Evolutionary conservation across 306 rosid species (phyloP).

Genomic region (Sicyos baderoa): DNA sequence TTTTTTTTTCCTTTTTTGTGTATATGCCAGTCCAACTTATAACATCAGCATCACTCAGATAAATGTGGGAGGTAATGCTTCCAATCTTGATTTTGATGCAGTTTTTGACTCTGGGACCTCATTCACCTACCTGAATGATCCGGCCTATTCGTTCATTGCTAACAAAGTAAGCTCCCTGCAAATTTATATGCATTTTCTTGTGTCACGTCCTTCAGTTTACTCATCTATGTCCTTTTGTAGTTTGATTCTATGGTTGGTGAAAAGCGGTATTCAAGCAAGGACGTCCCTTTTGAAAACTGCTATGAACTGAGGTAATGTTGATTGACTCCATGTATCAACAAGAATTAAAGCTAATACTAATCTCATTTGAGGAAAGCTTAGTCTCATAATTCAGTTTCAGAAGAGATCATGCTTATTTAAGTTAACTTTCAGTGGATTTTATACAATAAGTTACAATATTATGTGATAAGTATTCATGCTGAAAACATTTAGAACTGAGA

Average conservation of each 20-base stretch:
- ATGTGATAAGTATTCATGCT: not conserved
- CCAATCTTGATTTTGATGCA: slow-evolving; percentile 51
- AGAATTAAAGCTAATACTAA: not conserved
- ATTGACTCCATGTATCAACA: not conserved
- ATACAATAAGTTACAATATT: not conserved
- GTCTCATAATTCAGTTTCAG: not conserved
- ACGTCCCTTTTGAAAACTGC: slow-evolving; percentile 72
- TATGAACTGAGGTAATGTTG: slow-evolving; percentile 46
- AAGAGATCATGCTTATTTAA: not conserved
- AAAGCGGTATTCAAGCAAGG: slow-evolving; percentile 22
- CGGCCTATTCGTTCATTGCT: slow-evolving; percentile 57
- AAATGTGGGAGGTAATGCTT: slow-evolving; percentile 33
- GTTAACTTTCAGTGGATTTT: not conserved
- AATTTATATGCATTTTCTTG: not conserved
- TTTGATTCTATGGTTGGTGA: slow-evolving; percentile 37
- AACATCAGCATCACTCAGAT: slow-evolving; percentile 65
- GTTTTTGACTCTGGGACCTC: slow-evolving; percentile 85
- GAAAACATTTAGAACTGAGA: not conserved
- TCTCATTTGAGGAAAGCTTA: not conserved
- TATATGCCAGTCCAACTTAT: slow-evolving; percentile 54
- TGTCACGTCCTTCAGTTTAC: slow-evolving; percentile 6
- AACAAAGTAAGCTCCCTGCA: slow-evolving; percentile 37
- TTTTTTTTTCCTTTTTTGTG: not conserved
- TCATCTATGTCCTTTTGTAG: slow-evolving; percentile 37
- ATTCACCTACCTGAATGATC: slow-evolving; percentile 66